A percentile compares a stretch with the other conserved stretches of the same genome.
These are phyloP conservation scores for Dictyostelium capitatum DNA, from an alignment of 78 protist species.

Conservation along the genomic window DNA sequence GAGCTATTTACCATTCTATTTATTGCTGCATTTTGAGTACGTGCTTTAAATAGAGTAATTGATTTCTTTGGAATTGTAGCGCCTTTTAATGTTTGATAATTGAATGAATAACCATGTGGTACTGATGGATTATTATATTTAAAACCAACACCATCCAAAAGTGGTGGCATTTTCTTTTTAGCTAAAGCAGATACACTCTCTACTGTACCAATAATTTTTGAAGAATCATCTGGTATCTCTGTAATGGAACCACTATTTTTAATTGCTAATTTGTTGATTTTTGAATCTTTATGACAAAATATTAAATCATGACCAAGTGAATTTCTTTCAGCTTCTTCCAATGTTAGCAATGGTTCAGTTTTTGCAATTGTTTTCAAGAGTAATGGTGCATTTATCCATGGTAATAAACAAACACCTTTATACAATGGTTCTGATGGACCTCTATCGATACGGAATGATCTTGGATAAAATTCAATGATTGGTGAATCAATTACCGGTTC, in stretches of 20 bases:
- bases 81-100: constrained; percentile 1
- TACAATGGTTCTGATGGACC: constrained; percentile 73
- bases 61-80: constrained; percentile 8
- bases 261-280: not conserved
- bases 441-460: constrained; percentile 81
- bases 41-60: not conserved
- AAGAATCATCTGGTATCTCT: not conserved
- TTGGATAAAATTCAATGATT: constrained; percentile 95
- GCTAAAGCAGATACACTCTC: not conserved
- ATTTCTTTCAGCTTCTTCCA: constrained; percentile 70
- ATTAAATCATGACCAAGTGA: constrained; percentile 36
- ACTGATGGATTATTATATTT: constrained; percentile 24
- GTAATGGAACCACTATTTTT: not conserved
- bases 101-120: constrained; percentile 34
- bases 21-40: constrained; percentile 63
- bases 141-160: not conserved
- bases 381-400: constrained; percentile 95
- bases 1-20: constrained; percentile 55
- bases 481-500: constrained; percentile 81
- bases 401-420: constrained; percentile 95
- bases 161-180: constrained; percentile 21
- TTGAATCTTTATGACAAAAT: constrained; percentile 11
- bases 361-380: constrained; percentile 45
- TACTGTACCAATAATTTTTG: constrained; percentile 12
- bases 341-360: constrained; percentile 29